Conservation (phyloP, 2,329 filamentous ascomycete genomes). For the Coniochaeta prunicola region DNA sequence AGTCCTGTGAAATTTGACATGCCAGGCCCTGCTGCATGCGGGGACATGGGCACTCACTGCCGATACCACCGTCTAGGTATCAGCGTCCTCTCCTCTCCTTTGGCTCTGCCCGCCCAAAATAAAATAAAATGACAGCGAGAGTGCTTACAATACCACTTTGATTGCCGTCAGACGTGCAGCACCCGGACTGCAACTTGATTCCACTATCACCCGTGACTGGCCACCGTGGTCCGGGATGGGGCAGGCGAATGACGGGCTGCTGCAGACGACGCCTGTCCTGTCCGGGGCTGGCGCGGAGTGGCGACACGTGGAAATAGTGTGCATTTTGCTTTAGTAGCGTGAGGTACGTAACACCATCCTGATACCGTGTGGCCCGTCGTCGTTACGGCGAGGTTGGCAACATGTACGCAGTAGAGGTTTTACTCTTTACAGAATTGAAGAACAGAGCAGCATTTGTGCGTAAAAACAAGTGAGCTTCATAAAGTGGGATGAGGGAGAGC, state of each 20-base stretch:
- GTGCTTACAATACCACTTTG: not conserved
- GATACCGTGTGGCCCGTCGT: not conserved
- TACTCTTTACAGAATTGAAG: not conserved
- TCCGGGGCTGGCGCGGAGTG: not conserved
- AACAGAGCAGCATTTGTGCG: not conserved
- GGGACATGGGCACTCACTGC: not conserved
- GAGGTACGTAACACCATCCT: not conserved
- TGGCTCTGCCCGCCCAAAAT: not conserved
- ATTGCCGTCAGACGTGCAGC: not conserved
- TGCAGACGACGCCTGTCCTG: constrained; percentile 1
- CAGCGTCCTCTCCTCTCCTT: not conserved
- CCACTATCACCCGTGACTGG: not conserved
- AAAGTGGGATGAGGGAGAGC: not conserved
- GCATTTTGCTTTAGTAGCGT: not conserved
- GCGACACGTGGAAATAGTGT: not conserved
- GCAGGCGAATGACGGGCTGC: not conserved
- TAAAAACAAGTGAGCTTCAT: not conserved
- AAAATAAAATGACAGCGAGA: not conserved
- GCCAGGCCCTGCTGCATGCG: not conserved
- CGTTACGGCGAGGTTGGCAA: not conserved
- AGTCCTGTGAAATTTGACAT: not conserved
- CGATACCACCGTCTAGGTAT: not conserved
- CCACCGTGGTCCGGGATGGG: not conserved
- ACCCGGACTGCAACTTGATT: not conserved
- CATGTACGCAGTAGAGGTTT: not conserved